Conservation (phyloP, 2,329 filamentous ascomycete genomes). For the Fusarium transvaalense region DNA sequence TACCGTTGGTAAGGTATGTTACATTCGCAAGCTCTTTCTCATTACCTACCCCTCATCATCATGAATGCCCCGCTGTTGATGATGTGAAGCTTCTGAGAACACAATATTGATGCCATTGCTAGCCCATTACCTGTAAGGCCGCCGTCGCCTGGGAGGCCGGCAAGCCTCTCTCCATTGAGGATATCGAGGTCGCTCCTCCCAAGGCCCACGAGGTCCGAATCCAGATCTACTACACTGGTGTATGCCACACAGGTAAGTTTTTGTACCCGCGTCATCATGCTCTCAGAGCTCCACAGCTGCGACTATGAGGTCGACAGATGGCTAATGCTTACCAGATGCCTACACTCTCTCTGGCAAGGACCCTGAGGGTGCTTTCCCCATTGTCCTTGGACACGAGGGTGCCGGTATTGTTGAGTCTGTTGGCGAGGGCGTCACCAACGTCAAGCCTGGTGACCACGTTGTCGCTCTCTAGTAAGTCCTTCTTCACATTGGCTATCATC, state of each 20-base stretch:
- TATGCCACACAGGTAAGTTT: slow-evolving; percentile 90
- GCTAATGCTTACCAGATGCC: slow-evolving; percentile 71
- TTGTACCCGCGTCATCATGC: slow-evolving; percentile 16
- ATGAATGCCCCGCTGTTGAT: slow-evolving; percentile 42
- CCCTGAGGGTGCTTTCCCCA: slow-evolving; percentile 92
- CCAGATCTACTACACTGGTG: slow-evolving; percentile 96
- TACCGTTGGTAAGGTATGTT: slow-evolving; percentile 65
- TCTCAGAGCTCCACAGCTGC: not conserved
- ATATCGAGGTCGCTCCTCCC: slow-evolving; percentile 90
- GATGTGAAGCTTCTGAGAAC: slow-evolving; percentile 20
- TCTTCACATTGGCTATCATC: not conserved
- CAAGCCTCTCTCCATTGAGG: slow-evolving; percentile 89
- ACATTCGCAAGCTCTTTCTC: slow-evolving; percentile 5
- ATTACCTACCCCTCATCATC: slow-evolving; percentile 33
- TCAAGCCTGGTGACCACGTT: slow-evolving; percentile 94
- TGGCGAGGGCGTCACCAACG: slow-evolving; percentile 93
- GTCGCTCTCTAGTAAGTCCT: slow-evolving; percentile 81
- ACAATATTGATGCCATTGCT: slow-evolving; percentile 37
- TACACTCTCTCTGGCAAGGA: slow-evolving; percentile 97
- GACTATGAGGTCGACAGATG: not conserved
- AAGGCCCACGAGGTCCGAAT: slow-evolving; percentile 96
- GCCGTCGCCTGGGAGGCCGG: slow-evolving; percentile 98
- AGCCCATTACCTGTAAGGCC: slow-evolving; percentile 98
- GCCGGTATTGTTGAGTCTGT: slow-evolving; percentile 93
- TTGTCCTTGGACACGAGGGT: slow-evolving; percentile 90